Base-by-base conservation (phyloP, 805 yeast species). In the Kazachstania martiniae region DNA sequence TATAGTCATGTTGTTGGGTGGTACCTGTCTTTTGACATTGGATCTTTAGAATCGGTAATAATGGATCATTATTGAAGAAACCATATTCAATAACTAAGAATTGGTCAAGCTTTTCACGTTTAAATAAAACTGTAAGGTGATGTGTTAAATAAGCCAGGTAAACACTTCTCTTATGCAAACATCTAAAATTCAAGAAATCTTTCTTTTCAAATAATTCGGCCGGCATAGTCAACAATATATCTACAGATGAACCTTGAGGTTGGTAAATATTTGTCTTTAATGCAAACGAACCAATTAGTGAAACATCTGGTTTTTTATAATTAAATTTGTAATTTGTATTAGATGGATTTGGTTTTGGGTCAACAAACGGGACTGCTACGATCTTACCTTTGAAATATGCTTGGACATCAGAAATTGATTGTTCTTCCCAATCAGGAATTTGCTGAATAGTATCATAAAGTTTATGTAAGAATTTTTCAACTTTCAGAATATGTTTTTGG, bases 141-240 rank as follows among this genome's bases (percentile, higher is more conserved):
- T 77, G 76, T 1, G 93, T 79, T 36, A 91, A 49, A 49, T 74
- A 79, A 1, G 95, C 89, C 35, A 86, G 45, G 49, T 86, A 91
- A 44, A 83, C 89, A 7, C 95, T 75, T 43, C 95, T 70, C 58
- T 91, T 91, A 61, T 89, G 86, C 35, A 85, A 62, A 25, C 91
- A 89, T 51, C 97, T 68, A 61, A 82, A 85, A 59, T 91, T 91
- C 46, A 89, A 63, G 49, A 77, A 84, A 56, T 91, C 98, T 59
- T 91, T 91, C 32, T 78, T 76, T 48, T 80, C 86, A 50, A 91
- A 80, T 29, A 81, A 53, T 18, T 61, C 58, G 32, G 62, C 58
- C 5, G 96, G 95, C 87, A 91, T 89, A 4, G 83, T 76, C 25
- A 89, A 64, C 21, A 81, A 67, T 18, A 91, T 69, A 53, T 91